These are phyloP conservation scores for Hortiboletus flavorubellus DNA, from an alignment of 768 basidiomycete species.

Conservation along the genomic window DNA sequence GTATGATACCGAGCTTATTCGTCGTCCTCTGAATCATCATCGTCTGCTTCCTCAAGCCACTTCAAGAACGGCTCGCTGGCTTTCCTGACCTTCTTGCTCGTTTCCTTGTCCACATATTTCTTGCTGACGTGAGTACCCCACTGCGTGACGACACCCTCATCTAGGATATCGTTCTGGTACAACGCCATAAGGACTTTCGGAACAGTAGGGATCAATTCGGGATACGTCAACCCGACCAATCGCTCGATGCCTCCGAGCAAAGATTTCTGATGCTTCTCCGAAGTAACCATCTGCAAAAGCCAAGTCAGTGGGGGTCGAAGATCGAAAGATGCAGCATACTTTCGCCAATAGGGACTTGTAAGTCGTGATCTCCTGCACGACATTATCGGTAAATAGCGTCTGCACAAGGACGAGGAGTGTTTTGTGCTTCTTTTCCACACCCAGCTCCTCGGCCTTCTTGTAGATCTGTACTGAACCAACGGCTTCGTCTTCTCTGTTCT, in stretches of 20 bases:
- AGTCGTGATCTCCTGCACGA: slow-evolving; percentile 58
- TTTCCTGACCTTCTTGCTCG: slow-evolving; percentile 93
- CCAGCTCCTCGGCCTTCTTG: slow-evolving; percentile 87
- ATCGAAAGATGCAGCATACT: slow-evolving; percentile 30
- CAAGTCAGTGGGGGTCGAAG: slow-evolving; percentile 1
- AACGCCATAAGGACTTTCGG: slow-evolving; percentile 93
- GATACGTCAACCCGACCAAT: slow-evolving; percentile 69
- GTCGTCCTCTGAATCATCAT: slow-evolving; percentile 52
- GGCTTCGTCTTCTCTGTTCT: slow-evolving; percentile 46
- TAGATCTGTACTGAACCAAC: slow-evolving; percentile 59
- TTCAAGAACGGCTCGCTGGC: slow-evolving; percentile 95
- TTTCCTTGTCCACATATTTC: slow-evolving; percentile 95
- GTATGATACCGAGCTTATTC: slow-evolving; percentile 11
- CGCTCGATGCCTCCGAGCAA: slow-evolving; percentile 93
- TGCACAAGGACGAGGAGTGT: slow-evolving; percentile 79
- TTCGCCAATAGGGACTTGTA: slow-evolving; percentile 74
- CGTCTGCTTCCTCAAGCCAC: slow-evolving; percentile 91
- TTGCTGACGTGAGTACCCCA: slow-evolving; percentile 97
- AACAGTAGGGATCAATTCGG: slow-evolving; percentile 65
- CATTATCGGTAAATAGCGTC: slow-evolving; percentile 74
- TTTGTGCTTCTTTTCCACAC: slow-evolving; percentile 95
- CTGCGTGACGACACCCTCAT: slow-evolving; percentile 84
- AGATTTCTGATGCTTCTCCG: slow-evolving; percentile 95
- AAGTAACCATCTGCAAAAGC: slow-evolving; percentile 66
- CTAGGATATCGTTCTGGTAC: slow-evolving; percentile 89